Percentiles rank a stretch among this genome's conserved stretches.
Conservation (phyloP, 2,329 filamentous ascomycete genomes). For the Talaromyces sp. region DNA sequence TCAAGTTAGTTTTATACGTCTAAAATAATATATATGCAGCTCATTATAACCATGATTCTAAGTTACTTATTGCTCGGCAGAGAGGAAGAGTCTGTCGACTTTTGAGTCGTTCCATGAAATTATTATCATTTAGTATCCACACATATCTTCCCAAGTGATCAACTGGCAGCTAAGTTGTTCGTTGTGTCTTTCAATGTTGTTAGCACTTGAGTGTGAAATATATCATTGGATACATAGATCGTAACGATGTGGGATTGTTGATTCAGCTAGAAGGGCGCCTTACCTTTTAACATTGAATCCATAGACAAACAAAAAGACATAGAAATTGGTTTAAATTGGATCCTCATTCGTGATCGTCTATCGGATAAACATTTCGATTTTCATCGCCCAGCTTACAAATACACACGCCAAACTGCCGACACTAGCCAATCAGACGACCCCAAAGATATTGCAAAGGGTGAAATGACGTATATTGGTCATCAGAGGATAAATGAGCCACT, state of each 20-base stretch:
- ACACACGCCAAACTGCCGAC: background rate
- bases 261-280: no score
- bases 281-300: background rate
- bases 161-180: no score
- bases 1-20: no score
- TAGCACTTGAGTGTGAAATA: no score
- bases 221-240: no score
- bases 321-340: background rate
- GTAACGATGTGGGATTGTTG: no score
- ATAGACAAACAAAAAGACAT: background rate
- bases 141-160: no score
- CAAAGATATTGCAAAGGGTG: background rate
- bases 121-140: no score
- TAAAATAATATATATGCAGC: background rate
- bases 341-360: background rate
- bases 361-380: background rate
- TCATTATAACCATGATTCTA: background rate
- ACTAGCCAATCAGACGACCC: background rate
- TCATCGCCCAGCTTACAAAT: background rate
- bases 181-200: no score
- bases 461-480: background rate
- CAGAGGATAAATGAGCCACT: background rate
- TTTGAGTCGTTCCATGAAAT: no score
- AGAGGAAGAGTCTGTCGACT: background rate
- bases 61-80: background rate